These are phyloP conservation scores for Xylaria grammica DNA, from an alignment of 495 filamentous ascomycete species.

Conservation along the genomic window DNA sequence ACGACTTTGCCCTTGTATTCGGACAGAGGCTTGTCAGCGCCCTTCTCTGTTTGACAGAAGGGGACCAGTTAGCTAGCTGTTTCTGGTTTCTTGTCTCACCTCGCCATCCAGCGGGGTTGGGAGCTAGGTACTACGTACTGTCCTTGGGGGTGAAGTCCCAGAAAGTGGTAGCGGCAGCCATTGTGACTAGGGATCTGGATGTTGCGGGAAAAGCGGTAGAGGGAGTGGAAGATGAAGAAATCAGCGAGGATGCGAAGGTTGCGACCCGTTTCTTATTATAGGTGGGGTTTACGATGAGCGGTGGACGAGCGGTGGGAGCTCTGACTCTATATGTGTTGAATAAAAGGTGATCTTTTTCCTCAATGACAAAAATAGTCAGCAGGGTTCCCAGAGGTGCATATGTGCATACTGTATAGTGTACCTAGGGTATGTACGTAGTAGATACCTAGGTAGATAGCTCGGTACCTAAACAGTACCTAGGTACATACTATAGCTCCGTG, in stretches of 20 bases:
- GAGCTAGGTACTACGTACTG: slow-evolving; percentile 60
- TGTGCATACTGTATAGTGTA: not conserved
- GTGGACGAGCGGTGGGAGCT: slow-evolving; percentile 23
- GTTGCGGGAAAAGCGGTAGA: slow-evolving; percentile 3
- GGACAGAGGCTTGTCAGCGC: slow-evolving; percentile 68
- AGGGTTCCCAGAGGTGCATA: slow-evolving; percentile 7
- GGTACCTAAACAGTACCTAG: too few species aligned
- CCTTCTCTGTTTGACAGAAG: slow-evolving; percentile 65
- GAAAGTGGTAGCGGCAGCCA: slow-evolving; percentile 88
- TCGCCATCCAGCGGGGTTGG: not conserved
- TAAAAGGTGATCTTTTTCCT: slow-evolving; percentile 22
- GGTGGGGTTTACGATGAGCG: slow-evolving; percentile 23
- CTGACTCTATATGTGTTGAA: slow-evolving; percentile 15
- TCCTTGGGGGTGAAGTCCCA: slow-evolving; percentile 89
- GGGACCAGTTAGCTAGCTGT: not conserved
- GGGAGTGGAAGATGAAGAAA: slow-evolving; percentile 15
- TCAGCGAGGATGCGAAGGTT: slow-evolving; percentile 26
- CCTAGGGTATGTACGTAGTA: too few species aligned
- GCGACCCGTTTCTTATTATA: slow-evolving; percentile 18
- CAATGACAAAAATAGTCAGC: slow-evolving; percentile 26
- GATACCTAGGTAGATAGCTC: slow-evolving; percentile 2
- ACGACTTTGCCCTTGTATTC: slow-evolving; percentile 87
- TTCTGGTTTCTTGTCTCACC: not conserved
- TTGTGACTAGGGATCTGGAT: slow-evolving; percentile 51
- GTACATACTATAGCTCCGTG: too few species aligned